phyloP scores from a whole-genome alignment of 176 grass and related monocot species.

The Eleusine coracana region DNA sequence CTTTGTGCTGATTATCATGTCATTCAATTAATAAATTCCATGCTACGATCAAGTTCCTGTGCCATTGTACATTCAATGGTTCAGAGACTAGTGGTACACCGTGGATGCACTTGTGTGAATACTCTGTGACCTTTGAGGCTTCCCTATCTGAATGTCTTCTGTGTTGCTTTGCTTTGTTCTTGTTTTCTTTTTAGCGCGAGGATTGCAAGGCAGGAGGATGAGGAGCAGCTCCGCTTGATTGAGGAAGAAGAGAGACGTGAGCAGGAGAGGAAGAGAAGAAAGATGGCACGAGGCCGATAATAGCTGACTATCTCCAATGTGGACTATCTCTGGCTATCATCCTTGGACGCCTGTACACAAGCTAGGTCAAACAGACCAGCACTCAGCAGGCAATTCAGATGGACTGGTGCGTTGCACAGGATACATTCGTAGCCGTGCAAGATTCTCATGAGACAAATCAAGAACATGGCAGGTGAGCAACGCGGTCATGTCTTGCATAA shows the following conservation, averaged over 20 bases:
- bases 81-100: not conserved
- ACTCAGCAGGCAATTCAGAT: not conserved
- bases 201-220: conserved; percentile 81
- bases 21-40: not conserved
- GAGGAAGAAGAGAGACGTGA: conserved; percentile 84
- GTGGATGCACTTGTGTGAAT: not conserved
- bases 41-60: not conserved
- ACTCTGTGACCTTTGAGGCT: not conserved
- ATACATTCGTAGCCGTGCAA: not conserved
- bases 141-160: not conserved
- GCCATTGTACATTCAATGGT: not conserved
- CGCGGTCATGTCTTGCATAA: not conserved
- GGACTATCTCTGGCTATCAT: conserved; percentile 6
- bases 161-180: not conserved
- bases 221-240: conserved; percentile 82
- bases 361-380: not conserved
- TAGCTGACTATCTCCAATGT: not conserved
- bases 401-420: not conserved
- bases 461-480: conserved; percentile 28
- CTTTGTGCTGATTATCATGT: not conserved
- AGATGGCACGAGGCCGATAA: conserved; percentile 41
- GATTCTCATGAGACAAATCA: conserved; percentile 23
- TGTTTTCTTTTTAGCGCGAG: conserved; percentile 54
- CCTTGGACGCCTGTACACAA: not conserved
- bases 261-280: conserved; percentile 69